These are phyloP conservation scores for Chenopodium suecicum DNA, from an alignment of 148 eudicot species.

Conservation along the genomic window DNA sequence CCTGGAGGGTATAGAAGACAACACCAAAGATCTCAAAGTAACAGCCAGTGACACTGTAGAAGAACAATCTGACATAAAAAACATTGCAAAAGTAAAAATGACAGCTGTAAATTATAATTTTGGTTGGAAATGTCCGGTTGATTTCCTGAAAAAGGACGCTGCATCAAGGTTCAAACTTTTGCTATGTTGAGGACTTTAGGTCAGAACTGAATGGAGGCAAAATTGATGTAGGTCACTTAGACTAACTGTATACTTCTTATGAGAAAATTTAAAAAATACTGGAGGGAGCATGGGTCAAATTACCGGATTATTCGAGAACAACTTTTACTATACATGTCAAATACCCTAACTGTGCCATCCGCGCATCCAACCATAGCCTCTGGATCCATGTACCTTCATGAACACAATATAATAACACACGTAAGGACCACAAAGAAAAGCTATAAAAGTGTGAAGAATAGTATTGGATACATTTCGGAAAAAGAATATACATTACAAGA, in stretches of 20 bases:
- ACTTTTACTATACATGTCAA: conserved; percentile 83
- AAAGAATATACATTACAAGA: background rate
- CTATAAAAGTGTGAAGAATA: background rate
- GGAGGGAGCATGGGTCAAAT: conserved; percentile 15
- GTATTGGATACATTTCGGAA: background rate
- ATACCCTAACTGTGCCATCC: conserved; percentile 79
- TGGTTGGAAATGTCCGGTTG: background rate
- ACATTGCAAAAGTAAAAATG: background rate
- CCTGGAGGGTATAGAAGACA: background rate
- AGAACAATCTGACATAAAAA: background rate
- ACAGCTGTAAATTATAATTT: background rate
- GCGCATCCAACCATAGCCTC: conserved; percentile 84
- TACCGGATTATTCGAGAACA: conserved; percentile 79
- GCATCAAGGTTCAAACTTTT: background rate
- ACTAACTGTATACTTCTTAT: background rate
- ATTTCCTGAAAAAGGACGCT: background rate
- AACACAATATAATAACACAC: conserved; percentile 9
- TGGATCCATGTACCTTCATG: conserved; percentile 77
- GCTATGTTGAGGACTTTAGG: background rate
- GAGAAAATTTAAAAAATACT: background rate
- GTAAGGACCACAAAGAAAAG: background rate
- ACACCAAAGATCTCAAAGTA: background rate
- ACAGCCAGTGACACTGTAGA: background rate
- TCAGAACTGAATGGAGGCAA: background rate
- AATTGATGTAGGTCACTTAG: background rate